Evolutionary conservation across 768 basidiomycete species (phyloP), one percentile per base, ranked within the genome.

Genomic region (Leucocoprinus birnbaumii): DNA sequence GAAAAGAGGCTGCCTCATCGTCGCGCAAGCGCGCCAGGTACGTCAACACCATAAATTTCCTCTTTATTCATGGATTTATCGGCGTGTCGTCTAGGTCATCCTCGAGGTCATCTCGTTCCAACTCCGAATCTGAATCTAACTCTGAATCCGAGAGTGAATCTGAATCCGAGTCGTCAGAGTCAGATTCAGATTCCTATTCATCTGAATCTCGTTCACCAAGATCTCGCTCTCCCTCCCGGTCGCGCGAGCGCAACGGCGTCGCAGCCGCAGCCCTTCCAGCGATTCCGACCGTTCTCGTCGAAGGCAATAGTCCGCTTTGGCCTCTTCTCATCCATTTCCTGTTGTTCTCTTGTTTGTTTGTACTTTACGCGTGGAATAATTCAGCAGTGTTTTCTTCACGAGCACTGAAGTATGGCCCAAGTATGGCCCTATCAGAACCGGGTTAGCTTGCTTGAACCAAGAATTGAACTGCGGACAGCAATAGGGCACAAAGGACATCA

Each of bases 161-260:
- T 9, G 64, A 73, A 18, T 77, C 78, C 2, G 59, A 57, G 43
- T 79, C 77, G 18, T 77, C 77, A 10, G 68, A 61, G 34, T 83
- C 80, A 1, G 67, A 65, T 40, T 75, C 74, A 44, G 58, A 52
- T 40, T 59, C 52, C 25, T 67, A 63, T 24, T 70, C 65, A 14
- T 65, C 59, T 34, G 76, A 79, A 56, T 83, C 81, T n/a, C 66
- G 67, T 58, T 69, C 67, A 16, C 51, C 51, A 9, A 65, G 58
- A 1, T 62, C 64, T 11, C 53, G 58, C 18, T 63, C 63, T 1
- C 50, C 53, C 31, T 54, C 52, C 14, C 53, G 59, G 25, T 54
- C 48, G 21, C 42, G 54, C 2, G 58, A 51, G 7, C 54, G 56
- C 5, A 58, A 48, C 59, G 63, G 13, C 51, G 54, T 21, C 64